Evolutionary conservation across 106 monocot genomes (phyloP).

Genomic region (Dioscorea dumetorum): DNA sequence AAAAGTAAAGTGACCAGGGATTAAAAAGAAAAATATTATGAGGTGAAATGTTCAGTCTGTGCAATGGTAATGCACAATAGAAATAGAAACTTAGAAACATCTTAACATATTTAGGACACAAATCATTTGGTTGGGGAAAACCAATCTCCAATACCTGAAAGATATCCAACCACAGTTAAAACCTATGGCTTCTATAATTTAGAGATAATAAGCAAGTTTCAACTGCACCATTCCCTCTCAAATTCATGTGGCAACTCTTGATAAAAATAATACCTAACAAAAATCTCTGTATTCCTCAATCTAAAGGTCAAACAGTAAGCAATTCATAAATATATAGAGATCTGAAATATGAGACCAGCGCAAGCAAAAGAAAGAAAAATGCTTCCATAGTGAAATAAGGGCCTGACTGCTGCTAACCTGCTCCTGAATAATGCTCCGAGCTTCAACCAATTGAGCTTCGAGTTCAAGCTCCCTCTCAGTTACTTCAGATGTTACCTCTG

Average conservation of each 20-base stretch:
- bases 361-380: too few relatives aligned
- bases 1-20: background rate
- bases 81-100: background rate
- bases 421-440: slow-evolving; percentile 98
- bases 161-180: too few relatives aligned
- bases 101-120: background rate
- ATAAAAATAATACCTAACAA: too few relatives aligned
- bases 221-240: too few relatives aligned
- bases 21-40: background rate
- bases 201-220: too few relatives aligned
- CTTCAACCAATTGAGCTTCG: slow-evolving; percentile 99
- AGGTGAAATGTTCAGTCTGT: background rate
- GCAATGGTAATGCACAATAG: background rate
- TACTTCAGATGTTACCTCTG: slow-evolving; percentile 89
- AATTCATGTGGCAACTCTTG: too few relatives aligned
- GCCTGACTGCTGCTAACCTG: slow-evolving; percentile 36
- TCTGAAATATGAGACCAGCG: too few relatives aligned
- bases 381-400: too few relatives aligned
- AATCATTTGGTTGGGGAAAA: background rate
- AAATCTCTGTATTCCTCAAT: too few relatives aligned
- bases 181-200: too few relatives aligned
- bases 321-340: background rate
- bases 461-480: slow-evolving; percentile 96
- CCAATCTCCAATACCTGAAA: too few relatives aligned
- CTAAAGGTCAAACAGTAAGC: too few relatives aligned